Evolutionary conservation across 73 alveolate genomes (phyloP).

Genomic region (Paramecium octaurelia): DNA sequence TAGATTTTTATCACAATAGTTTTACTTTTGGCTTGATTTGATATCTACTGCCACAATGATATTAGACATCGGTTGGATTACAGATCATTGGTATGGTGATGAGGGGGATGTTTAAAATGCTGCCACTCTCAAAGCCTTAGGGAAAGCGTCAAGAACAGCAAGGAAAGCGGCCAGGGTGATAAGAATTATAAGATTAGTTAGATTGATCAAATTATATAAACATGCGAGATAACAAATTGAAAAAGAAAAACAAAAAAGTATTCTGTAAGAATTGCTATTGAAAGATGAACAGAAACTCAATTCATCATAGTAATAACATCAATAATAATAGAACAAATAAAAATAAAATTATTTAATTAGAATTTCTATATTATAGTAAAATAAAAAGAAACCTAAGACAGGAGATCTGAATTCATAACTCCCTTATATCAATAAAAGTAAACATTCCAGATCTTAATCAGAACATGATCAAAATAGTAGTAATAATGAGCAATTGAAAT

Average conservation of each 20-base stretch:
- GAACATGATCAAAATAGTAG: neutral
- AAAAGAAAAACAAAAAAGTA: neutral
- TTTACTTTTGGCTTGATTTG: slow-evolving; percentile 83
- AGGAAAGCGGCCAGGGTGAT: slow-evolving; percentile 68
- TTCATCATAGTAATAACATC: neutral
- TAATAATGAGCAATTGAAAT: neutral
- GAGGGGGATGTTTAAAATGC: slow-evolving; percentile 69
- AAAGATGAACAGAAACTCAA: neutral
- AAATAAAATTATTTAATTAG: neutral
- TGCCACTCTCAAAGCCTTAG: slow-evolving; percentile 71
- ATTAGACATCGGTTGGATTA: slow-evolving; percentile 78
- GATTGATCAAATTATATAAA: slow-evolving; percentile 69
- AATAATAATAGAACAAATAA: neutral
- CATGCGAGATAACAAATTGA: slow-evolving; percentile 42
- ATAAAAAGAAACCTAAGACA: neutral
- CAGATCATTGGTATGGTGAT: slow-evolving; percentile 54
- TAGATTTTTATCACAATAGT: neutral
- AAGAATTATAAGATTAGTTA: slow-evolving; percentile 66
- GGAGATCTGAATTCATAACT: neutral
- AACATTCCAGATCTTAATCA: neutral
- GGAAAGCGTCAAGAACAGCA: slow-evolving; percentile 81
- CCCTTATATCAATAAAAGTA: neutral
- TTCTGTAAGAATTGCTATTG: neutral
- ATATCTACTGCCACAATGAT: slow-evolving; percentile 74
- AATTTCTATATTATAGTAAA: neutral